A percentile compares a stretch with the other conserved stretches of the same genome.
Evolutionary conservation across 139 green algal genomes (phyloP).

Genomic region (Micractinium sp.): DNA sequence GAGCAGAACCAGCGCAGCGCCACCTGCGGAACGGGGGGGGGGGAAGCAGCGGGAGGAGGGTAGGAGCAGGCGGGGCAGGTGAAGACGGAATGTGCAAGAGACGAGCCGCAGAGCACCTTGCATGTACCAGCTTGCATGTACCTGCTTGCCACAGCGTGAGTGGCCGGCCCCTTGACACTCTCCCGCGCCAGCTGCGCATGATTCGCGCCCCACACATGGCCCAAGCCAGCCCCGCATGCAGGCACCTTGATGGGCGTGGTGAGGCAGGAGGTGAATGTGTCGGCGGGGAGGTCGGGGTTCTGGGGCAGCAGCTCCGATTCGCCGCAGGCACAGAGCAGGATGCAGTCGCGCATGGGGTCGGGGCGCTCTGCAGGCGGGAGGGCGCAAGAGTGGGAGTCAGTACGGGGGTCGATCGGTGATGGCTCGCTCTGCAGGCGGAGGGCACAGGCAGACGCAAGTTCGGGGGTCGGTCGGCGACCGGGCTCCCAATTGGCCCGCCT

Average conservation of each 20-base stretch:
- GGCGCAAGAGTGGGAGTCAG: too few species aligned
- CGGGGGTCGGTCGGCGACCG: too few species aligned
- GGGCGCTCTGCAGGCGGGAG: neutral
- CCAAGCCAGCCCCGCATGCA: neutral
- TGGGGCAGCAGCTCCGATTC: constrained; percentile 92
- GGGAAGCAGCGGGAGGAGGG: neutral
- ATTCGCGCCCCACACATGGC: neutral
- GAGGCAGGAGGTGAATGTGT: constrained; percentile 98
- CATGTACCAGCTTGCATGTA: too few species aligned
- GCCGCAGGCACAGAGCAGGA: constrained; percentile 92
- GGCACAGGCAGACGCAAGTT: too few species aligned
- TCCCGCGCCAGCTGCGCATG: neutral
- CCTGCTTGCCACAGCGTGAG: too few species aligned
- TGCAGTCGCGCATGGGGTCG: constrained; percentile 75
- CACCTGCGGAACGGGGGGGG: constrained; percentile 59
- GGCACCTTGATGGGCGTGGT: constrained; percentile 96
- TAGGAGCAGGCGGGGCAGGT: neutral
- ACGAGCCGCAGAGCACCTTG: too few species aligned
- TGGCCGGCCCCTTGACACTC: neutral
- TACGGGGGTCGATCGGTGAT: too few species aligned
- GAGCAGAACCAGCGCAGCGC: constrained; percentile 91
- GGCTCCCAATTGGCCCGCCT: neutral
- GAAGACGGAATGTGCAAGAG: too few species aligned
- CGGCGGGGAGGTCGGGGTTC: constrained; percentile 90
- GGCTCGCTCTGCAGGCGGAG: too few species aligned